Base-by-base conservation (phyloP, 2,329 filamentous ascomycete genomes). In the Fonsecaea erecta region DNA sequence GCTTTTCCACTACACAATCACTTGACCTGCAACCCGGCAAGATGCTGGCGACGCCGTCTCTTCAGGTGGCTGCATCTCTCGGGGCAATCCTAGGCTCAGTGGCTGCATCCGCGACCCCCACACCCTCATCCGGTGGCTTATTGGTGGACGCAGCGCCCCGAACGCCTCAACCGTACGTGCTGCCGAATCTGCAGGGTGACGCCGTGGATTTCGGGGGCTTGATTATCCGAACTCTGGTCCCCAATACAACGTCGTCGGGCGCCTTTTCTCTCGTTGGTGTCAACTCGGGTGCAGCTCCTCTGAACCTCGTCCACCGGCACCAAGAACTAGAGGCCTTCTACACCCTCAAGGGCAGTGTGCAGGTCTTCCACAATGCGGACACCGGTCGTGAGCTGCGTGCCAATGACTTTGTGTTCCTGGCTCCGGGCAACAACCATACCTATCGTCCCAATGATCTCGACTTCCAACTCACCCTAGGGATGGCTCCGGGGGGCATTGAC, bases 391-490 rank as follows among this genome's bases (percentile, higher is more conserved):
- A 65, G 37, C n/a, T 67, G 16, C 62, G 52, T 24, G 64, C 65
- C 37, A 67, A 69, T 43, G 67, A 69, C 34, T 69, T 69, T 32
- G 64, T 55, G 3, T 55, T 69, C 43, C 67, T 69, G 16, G 65
- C 67, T 12, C 62, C 64, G 2, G 67, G 67, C 34, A 69, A 65
- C 65, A 69, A 69, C 56, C 67, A 69, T 48, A 69, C 67, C n/a
- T 69, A 69, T 53, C 62, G 62, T 30, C 59, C 62, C 26, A 69
- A 63, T 48, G 65, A 67, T 30, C 62, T 63, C 26, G 67, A 69
- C 54, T 67, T 65, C 40, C 64, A 69, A 18, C 62, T 69, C 4
- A 63, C 62, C 12, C 52, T 67, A 3, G 51, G 55, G 5, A 61
- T 69, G 62, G 62, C 64, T 53, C 67, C 67, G 1, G 67, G 67